phyloP scores from a whole-genome alignment of 345 rosid genomes.

The Lepidium aucheri region DNA sequence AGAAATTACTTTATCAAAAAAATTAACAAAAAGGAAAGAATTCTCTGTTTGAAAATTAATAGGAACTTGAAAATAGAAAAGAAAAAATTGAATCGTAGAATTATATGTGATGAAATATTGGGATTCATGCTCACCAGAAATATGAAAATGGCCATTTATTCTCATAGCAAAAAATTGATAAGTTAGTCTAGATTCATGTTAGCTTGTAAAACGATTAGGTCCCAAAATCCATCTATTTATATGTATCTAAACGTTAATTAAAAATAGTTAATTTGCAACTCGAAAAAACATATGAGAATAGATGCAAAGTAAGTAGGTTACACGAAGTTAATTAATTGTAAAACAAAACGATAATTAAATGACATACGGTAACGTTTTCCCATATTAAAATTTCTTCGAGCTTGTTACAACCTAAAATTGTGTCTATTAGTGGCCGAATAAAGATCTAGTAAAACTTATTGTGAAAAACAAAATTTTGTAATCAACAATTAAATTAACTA shows the following conservation, averaged over 20 bases:
- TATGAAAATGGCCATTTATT: constrained; percentile 15
- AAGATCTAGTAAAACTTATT: too few species aligned
- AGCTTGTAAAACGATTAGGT: constrained; percentile 23
- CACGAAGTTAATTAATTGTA: constrained; percentile 16
- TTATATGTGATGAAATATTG: not conserved
- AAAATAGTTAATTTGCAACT: not conserved
- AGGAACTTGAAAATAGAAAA: not conserved
- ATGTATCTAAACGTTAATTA: not conserved
- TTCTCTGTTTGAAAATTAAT: not conserved
- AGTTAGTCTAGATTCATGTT: constrained; percentile 20
- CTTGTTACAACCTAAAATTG: constrained; percentile 1
- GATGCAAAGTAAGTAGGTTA: constrained; percentile 23
- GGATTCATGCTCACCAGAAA: constrained; percentile 13
- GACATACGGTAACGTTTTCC: constrained; percentile 13
- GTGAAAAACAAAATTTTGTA: too few species aligned
- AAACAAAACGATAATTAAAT: not conserved
- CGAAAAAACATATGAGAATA: constrained; percentile 2
- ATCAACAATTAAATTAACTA: too few species aligned
- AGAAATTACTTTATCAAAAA: too few species aligned
- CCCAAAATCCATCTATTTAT: constrained; percentile 10
- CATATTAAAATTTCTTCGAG: not conserved
- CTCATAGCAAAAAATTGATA: constrained; percentile 15
- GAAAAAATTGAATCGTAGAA: not conserved
- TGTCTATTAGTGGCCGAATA: too few species aligned
- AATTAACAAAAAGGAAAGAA: not conserved